Conservation (phyloP, 176 grass and related monocot genomes). For the Carex littledalei region DNA sequence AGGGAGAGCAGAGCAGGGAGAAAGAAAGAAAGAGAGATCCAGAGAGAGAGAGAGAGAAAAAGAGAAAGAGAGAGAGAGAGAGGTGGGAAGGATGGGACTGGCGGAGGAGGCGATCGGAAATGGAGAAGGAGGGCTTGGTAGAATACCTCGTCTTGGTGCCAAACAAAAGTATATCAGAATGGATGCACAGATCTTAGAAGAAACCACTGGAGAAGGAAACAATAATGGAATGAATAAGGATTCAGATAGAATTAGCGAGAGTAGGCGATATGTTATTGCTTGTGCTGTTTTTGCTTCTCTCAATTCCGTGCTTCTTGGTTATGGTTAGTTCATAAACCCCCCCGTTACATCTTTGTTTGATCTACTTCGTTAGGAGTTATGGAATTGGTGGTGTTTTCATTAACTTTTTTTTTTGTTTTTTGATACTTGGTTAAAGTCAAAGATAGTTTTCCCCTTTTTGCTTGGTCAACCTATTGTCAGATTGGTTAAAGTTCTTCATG, state of each 20-base stretch:
- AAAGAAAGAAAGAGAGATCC: not conserved
- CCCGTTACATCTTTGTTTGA: not conserved
- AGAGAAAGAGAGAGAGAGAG: not conserved
- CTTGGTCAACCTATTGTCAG: not conserved
- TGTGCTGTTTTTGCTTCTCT: conserved; percentile 85
- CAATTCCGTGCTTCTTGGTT: conserved; percentile 80
- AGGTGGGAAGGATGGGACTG: not conserved
- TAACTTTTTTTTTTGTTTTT: too few species aligned
- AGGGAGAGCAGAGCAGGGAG: not conserved
- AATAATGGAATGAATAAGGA: not conserved
- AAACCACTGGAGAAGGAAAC: conserved; percentile 16
- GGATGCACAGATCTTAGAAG: conserved; percentile 22
- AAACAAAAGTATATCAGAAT: conserved; percentile 24
- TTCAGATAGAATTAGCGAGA: conserved; percentile 15
- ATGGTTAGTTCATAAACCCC: conserved; percentile 39
- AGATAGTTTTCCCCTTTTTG: not conserved
- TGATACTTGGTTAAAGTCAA: not conserved
- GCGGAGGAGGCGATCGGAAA: not conserved
- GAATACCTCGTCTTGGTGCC: not conserved
- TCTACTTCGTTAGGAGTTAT: not conserved
- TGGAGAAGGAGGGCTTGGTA: not conserved
- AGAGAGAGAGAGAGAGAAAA: not conserved
- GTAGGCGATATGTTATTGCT: conserved; percentile 49
- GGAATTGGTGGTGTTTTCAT: not conserved
- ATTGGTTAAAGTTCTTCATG: not conserved